Base-by-base conservation (phyloP, 2,329 filamentous ascomycete species). In the Microdochium nivale region DNA sequence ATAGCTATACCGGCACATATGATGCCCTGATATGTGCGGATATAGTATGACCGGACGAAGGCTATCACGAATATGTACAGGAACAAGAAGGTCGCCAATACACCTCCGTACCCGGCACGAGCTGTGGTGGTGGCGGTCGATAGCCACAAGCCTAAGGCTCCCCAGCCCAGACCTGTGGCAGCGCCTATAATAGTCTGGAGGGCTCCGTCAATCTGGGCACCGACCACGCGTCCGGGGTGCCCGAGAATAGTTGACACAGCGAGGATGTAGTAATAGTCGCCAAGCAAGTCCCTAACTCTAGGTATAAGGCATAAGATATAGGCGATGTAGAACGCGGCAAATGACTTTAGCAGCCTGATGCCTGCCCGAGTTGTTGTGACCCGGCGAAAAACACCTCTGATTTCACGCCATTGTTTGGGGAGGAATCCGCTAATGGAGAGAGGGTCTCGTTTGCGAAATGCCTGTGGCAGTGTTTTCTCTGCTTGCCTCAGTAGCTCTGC, bases 211-310 rank as follows among this genome's bases (percentile, higher is more conserved):
- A 83, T 61, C 56, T 83, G 79, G 13, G 78, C 73, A 5, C 80
- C 80, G 49, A 82, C 58, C 1, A 77, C 74, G 35, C 80, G 70
- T 23, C 75, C 77, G 2, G 80, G 71, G 56, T 83, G 80, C 53
- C 82, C 83, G 46, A 83, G 58, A 21, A 82, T 72, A n/a, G 75
- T 68, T 2, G 79, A 82, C 48, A 83, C 62, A 3, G 70, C 73
- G 69, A 80, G 76, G 53, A 83, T 72, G 56, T 81, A 82, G 55
- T 70, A 70, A 56, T 80, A 77, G 16, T 65, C 69, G 2, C 80
- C 80, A 3, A 83, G 66, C 71, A 73, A 78, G n/a, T 61, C 52
- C n/a, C 69, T 67, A 3, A 75, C 67, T 2, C 58, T 58, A 1
- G 77, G 76, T 4, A 81, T 61, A 2, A 83, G 71, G 55, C 79